These are phyloP conservation scores for Sophora flavescens DNA, from an alignment of 306 rosid species.

Conservation along the genomic window DNA sequence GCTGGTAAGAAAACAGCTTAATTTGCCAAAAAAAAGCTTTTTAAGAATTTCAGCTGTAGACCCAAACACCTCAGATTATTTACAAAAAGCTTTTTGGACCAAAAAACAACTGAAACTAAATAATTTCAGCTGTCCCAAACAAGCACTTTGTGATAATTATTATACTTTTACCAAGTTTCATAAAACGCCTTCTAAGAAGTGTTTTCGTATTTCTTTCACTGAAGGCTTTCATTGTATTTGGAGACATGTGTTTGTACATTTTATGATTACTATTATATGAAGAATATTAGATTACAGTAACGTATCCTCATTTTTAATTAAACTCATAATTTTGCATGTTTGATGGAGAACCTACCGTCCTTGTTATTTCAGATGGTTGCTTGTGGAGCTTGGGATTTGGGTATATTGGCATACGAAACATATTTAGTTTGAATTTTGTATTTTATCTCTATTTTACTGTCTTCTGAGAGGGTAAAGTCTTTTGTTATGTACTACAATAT, in stretches of 20 bases:
- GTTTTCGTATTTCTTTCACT: not conserved
- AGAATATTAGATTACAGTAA: not conserved
- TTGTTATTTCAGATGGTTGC: slow-evolving; percentile 3
- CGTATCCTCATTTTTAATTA: slow-evolving; percentile 1
- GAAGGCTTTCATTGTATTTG: slow-evolving; percentile 24
- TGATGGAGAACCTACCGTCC: slow-evolving; percentile 3
- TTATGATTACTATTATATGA: slow-evolving; percentile 1
- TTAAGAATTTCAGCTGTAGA: too few species aligned
- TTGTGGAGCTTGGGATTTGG: slow-evolving; percentile 13
- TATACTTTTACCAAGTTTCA: slow-evolving; percentile 21
- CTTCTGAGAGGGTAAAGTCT: not conserved
- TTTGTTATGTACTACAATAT: not conserved
- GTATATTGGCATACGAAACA: slow-evolving; percentile 1
- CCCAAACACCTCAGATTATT: too few species aligned
- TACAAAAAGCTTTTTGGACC: too few species aligned
- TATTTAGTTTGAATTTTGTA: not conserved
- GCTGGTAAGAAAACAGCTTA: too few species aligned
- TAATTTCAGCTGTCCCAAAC: too few species aligned
- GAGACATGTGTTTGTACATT: slow-evolving; percentile 16
- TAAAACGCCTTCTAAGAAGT: not conserved
- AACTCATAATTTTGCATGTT: slow-evolving; percentile 1
- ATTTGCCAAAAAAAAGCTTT: too few species aligned
- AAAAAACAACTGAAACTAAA: too few species aligned
- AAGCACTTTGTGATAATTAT: too few species aligned
- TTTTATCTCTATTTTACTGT: not conserved